These are phyloP conservation scores for Trichaptum fuscoviolaceum DNA, from an alignment of 768 basidiomycete genomes.

Conservation along the genomic window DNA sequence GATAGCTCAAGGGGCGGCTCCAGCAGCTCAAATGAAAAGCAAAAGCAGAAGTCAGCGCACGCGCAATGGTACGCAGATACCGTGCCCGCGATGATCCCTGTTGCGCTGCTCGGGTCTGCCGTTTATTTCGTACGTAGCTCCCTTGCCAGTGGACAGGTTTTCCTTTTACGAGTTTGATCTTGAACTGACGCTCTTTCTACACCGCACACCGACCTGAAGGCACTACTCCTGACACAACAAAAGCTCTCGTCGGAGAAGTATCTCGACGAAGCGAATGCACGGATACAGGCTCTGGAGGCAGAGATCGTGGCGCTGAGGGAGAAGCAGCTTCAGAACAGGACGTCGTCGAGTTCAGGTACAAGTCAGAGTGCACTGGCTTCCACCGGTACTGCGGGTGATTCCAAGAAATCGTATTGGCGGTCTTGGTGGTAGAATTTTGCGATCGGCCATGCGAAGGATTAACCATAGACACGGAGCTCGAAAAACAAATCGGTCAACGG, in stretches of 20 bases:
- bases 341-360: neutral
- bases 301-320: conserved; percentile 40
- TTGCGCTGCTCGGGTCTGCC: conserved; percentile 72
- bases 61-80: conserved; percentile 63
- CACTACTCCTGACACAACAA: conserved; percentile 57
- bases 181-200: too few relatives aligned
- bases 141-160: too few relatives aligned
- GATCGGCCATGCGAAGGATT: neutral
- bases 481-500: neutral
- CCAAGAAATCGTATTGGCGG: conserved; percentile 15
- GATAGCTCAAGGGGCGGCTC: too few relatives aligned
- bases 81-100: conserved; percentile 72
- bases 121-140: conserved; percentile 58
- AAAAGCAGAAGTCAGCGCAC: conserved; percentile 37
- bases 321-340: conserved; percentile 6
- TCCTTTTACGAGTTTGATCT: too few relatives aligned
- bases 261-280: conserved; percentile 53
- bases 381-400: neutral
- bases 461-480: neutral
- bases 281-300: conserved; percentile 50
- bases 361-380: conserved; percentile 3
- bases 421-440: conserved; percentile 21
- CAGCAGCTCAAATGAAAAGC: neutral
- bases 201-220: conserved; percentile 33
- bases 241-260: conserved; percentile 67